Conservation (phyloP, 176 grass and related monocot genomes). For the Carex pumila region DNA sequence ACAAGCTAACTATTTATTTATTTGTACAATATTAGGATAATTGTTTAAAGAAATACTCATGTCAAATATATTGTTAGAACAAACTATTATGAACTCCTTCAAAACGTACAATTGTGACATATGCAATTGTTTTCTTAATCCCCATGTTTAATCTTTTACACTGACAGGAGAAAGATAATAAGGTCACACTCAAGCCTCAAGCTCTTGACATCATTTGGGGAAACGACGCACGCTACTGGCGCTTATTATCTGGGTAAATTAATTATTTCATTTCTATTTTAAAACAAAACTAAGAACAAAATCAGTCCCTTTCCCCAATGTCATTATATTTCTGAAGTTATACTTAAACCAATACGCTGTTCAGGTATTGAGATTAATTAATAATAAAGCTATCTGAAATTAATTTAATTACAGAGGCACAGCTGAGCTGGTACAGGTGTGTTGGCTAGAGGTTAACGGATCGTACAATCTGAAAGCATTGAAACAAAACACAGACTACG, state of each 20-base stretch:
- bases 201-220: constrained; percentile 8
- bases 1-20: neutral
- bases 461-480: neutral
- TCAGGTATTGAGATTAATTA: neutral
- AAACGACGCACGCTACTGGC: neutral
- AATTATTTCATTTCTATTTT: neutral
- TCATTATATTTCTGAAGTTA: neutral
- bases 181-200: neutral
- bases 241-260: neutral
- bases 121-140: neutral
- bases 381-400: neutral
- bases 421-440: constrained; percentile 12
- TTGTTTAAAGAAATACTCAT: neutral
- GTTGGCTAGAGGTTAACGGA: neutral
- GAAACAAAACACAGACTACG: neutral
- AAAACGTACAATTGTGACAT: neutral
- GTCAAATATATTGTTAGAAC: neutral
- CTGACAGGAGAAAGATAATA: neutral
- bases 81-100: neutral
- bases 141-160: neutral
- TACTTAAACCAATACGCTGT: neutral
- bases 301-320: neutral
- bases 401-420: neutral
- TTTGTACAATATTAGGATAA: neutral
- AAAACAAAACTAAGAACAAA: neutral